A percentile compares a stretch with the other conserved stretches of the same genome.
These are phyloP conservation scores for Aspergillus nidulans DNA, from an alignment of 495 filamentous ascomycete species.

Conservation along the genomic window DNA sequence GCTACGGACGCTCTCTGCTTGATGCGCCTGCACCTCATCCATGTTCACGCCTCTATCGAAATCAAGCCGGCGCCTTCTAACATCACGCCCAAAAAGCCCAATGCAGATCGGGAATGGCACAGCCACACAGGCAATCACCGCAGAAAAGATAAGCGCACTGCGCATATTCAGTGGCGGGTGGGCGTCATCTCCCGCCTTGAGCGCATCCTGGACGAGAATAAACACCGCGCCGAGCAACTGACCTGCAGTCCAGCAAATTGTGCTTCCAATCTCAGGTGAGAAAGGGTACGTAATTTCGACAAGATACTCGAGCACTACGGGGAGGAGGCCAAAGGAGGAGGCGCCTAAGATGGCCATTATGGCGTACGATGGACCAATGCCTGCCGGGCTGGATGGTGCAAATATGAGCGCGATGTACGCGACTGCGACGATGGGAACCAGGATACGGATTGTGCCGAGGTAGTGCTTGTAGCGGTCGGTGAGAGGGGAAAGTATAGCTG, in stretches of 20 bases:
- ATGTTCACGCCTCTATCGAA: constrained; percentile 43
- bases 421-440: constrained; percentile 69
- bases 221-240: constrained; percentile 70
- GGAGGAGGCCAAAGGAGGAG: constrained; percentile 72
- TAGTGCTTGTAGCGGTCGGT: constrained; percentile 81
- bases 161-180: constrained; percentile 66
- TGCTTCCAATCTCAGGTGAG: constrained; percentile 79
- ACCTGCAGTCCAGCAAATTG: constrained; percentile 78
- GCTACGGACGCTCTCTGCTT: not conserved
- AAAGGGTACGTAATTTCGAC: constrained; percentile 84
- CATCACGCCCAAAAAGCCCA: constrained; percentile 58
- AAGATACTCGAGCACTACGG: constrained; percentile 79
- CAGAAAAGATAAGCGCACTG: constrained; percentile 71
- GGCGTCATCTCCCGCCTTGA: constrained; percentile 57
- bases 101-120: constrained; percentile 64
- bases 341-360: constrained; percentile 70
- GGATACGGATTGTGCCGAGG: constrained; percentile 66
- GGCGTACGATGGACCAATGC: constrained; percentile 65
- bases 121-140: constrained; percentile 60
- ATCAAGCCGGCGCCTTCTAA: constrained; percentile 53
- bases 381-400: constrained; percentile 63
- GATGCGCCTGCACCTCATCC: constrained; percentile 6
- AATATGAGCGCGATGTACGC: constrained; percentile 76
- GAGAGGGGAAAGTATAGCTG: constrained; percentile 74
- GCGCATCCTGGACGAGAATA: constrained; percentile 72